phyloP scores from a whole-genome alignment of 352 stramenopile species.

The Nothophytophthora sp. region DNA sequence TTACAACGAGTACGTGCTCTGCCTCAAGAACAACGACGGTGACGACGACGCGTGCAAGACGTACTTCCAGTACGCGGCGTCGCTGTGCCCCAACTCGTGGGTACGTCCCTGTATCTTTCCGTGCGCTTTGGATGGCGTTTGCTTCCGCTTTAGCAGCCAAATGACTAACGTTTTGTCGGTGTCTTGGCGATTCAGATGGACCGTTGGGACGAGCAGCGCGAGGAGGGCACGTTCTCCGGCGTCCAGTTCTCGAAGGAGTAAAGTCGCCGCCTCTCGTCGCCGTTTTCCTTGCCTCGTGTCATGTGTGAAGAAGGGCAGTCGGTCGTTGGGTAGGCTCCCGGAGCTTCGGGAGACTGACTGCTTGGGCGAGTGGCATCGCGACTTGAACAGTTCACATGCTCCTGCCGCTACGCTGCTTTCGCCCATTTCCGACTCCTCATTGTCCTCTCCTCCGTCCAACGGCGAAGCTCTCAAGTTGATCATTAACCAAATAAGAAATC shows the following conservation, averaged over 20 bases:
- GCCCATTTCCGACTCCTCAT: too few relatives aligned
- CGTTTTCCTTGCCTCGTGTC: constrained; percentile 1
- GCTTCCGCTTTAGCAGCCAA: too few relatives aligned
- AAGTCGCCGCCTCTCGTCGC: constrained; percentile 10
- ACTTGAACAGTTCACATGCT: too few relatives aligned
- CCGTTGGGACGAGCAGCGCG: constrained; percentile 81
- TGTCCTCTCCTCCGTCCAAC: too few relatives aligned
- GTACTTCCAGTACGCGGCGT: constrained; percentile 69
- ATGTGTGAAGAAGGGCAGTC: constrained; percentile 10
- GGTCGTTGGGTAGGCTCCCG: too few relatives aligned
- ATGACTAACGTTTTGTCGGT: constrained; percentile 4
- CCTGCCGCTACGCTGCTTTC: too few relatives aligned
- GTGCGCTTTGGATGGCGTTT: background rate
- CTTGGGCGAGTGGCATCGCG: too few relatives aligned
- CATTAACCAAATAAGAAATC: too few relatives aligned
- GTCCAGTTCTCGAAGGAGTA: constrained; percentile 72
- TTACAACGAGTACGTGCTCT: constrained; percentile 98
- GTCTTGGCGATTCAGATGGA: constrained; percentile 43
- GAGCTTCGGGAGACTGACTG: too few relatives aligned
- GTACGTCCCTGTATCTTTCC: constrained; percentile 30
- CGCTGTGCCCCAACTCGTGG: constrained; percentile 79
- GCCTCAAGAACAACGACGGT: constrained; percentile 94
- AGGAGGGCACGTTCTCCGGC: constrained; percentile 82
- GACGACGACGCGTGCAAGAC: constrained; percentile 93
- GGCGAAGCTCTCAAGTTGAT: too few relatives aligned